These are phyloP conservation scores for Asterionellopsis glacialis DNA, from an alignment of 108 stramenopile genomes.

Conservation along the genomic window DNA sequence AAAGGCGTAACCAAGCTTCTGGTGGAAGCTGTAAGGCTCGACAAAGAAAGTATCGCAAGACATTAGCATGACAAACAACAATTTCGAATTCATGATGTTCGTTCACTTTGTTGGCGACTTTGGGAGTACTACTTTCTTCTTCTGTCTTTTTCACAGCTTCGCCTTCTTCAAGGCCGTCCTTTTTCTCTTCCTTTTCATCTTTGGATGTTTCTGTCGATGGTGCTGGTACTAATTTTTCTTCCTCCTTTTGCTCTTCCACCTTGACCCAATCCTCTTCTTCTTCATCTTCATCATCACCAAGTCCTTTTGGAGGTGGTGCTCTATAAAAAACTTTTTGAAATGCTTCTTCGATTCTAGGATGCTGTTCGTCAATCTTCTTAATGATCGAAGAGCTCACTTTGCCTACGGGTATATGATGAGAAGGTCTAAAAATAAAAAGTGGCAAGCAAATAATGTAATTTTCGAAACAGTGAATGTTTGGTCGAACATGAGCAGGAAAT, in stretches of 20 bases:
- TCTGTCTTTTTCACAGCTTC: background rate
- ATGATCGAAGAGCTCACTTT: slow-evolving; percentile 24
- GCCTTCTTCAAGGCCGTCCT: background rate
- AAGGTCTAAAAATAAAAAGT: background rate
- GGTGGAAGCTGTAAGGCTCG: slow-evolving; percentile 45
- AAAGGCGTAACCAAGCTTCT: slow-evolving; percentile 46
- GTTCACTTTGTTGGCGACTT: background rate
- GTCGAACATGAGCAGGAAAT: no score
- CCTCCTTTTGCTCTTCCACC: no score
- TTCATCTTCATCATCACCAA: no score
- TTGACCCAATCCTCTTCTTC: no score
- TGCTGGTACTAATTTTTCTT: no score
- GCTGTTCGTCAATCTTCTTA: slow-evolving; percentile 73
- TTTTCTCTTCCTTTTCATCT: background rate
- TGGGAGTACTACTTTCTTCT: background rate
- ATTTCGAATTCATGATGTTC: slow-evolving; percentile 30
- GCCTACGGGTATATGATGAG: background rate
- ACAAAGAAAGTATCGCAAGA: slow-evolving; percentile 42
- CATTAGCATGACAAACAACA: slow-evolving; percentile 47
- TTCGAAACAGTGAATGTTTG: no score
- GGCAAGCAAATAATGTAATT: no score
- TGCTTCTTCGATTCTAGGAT: slow-evolving; percentile 82
- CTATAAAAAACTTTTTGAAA: slow-evolving; percentile 86
- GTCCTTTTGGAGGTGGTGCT: background rate
- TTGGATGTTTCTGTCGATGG: background rate